These are phyloP conservation scores for Rosa hybrid DNA, from an alignment of 331 rosid species.

Conservation along the genomic window DNA sequence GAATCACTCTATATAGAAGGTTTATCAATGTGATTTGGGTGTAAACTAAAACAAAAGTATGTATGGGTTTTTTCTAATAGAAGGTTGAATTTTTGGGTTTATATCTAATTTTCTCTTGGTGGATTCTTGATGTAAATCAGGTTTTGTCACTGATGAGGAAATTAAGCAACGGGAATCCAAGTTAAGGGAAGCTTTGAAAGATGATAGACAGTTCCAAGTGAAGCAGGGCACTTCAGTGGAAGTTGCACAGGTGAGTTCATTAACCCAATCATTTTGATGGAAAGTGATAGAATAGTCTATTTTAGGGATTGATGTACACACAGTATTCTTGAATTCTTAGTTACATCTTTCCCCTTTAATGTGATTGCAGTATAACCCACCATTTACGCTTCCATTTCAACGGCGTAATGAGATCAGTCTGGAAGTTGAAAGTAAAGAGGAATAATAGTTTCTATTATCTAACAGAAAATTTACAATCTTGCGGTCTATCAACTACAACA, in stretches of 20 bases:
- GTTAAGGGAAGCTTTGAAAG: conserved; percentile 60
- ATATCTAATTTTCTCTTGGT: no score
- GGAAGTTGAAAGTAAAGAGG: conserved; percentile 74
- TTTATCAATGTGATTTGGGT: no score
- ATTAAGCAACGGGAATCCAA: conserved; percentile 63
- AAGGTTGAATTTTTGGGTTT: no score
- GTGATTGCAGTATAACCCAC: conserved; percentile 88
- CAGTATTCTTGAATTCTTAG: conserved; percentile 16
- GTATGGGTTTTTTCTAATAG: no score
- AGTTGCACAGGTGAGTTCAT: conserved; percentile 70
- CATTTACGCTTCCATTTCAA: conserved; percentile 95
- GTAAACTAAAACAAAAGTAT: no score
- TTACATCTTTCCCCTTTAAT: conserved; percentile 17
- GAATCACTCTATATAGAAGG: no score
- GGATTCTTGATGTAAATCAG: conserved; percentile 37
- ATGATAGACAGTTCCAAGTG: conserved; percentile 56
- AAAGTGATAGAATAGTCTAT: conserved; percentile 13
- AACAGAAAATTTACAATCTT: conserved; percentile 16
- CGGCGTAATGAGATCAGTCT: conserved; percentile 90
- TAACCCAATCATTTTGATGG: conserved; percentile 16
- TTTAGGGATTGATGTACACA: neutral
- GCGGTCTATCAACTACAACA: conserved; percentile 13
- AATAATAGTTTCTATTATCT: conserved; percentile 31
- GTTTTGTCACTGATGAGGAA: conserved; percentile 71
- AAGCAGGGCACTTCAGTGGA: conserved; percentile 64